A percentile compares a stretch with the other conserved stretches of the same genome.
These are phyloP conservation scores for Achaetomium macrosporum DNA, from an alignment of 2,329 filamentous ascomycete species.

Conservation along the genomic window DNA sequence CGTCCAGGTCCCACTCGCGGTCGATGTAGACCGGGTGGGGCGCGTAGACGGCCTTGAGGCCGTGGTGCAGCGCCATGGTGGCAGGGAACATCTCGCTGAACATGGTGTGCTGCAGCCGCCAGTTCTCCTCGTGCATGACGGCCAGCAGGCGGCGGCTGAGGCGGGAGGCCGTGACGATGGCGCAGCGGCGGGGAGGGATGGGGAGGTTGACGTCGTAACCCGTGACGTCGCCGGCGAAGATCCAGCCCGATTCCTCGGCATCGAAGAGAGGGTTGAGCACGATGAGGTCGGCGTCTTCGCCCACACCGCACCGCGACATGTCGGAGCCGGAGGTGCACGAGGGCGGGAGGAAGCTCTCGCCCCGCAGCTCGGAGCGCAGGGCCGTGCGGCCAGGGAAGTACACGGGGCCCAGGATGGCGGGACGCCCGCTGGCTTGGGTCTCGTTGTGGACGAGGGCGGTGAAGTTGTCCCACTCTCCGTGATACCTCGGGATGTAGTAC, in stretches of 20 bases:
- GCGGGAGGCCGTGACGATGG: constrained; percentile 66
- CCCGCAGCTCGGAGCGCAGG: constrained; percentile 47
- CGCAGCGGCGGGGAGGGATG: constrained; percentile 60
- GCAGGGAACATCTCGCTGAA: constrained; percentile 77
- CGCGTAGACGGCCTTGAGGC: constrained; percentile 71
- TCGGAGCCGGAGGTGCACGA: constrained; percentile 36
- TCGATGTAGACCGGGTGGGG: constrained; percentile 79
- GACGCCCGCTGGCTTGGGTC: constrained; percentile 44
- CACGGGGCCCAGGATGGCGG: constrained; percentile 65
- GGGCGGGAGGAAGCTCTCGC: constrained; percentile 48
- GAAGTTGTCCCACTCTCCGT: constrained; percentile 69
- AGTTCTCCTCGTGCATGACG: constrained; percentile 71
- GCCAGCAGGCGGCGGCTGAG: constrained; percentile 60
- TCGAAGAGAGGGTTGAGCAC: constrained; percentile 74
- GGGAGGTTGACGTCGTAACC: constrained; percentile 53
- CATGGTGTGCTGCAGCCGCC: constrained; percentile 61
- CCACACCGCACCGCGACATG: constrained; percentile 54
- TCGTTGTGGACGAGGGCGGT: constrained; percentile 58
- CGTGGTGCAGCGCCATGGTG: constrained; percentile 65
- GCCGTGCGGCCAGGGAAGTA: constrained; percentile 42
- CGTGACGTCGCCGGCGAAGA: constrained; percentile 63
- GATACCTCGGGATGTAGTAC: constrained; percentile 68
- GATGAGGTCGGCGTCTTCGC: constrained; percentile 69
- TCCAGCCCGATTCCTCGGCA: constrained; percentile 64
- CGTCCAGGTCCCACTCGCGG: constrained; percentile 63